Percentiles rank a stretch among this genome's conserved stretches.
phyloP scores from a whole-genome alignment of 129 eudicot species.

The Calendula officinalis region DNA sequence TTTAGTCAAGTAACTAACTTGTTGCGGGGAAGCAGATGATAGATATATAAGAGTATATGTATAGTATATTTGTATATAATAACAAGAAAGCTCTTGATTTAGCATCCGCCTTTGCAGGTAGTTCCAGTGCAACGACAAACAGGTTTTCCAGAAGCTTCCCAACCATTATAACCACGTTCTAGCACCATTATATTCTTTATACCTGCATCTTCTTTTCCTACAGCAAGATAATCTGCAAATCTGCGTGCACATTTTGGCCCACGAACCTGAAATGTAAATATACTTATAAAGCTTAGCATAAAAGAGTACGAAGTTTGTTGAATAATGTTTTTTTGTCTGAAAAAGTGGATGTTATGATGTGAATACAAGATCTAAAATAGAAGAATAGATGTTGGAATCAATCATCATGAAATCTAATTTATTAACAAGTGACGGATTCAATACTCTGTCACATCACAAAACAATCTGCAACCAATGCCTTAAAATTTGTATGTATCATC shows the following conservation, averaged over 20 bases:
- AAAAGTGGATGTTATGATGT: neutral
- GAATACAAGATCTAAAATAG: neutral
- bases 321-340: neutral
- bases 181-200: conserved; percentile 69
- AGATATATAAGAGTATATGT: conserved; percentile 9
- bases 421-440: neutral
- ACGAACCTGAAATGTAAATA: conserved; percentile 56
- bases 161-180: conserved; percentile 85
- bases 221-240: conserved; percentile 65
- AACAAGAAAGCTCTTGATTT: neutral
- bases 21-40: conserved; percentile 13
- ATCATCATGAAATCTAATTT: neutral
- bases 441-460: conserved; percentile 1
- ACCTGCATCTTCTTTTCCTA: conserved; percentile 51
- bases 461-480: neutral
- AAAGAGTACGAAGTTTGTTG: neutral
- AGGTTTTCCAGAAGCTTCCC: conserved; percentile 95
- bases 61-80: neutral
- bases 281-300: neutral
- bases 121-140: conserved; percentile 75
- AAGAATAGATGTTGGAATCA: neutral
- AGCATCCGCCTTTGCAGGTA: conserved; percentile 59
- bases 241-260: conserved; percentile 93
- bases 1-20: conserved; percentile 18
- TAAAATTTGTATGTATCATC: neutral